Evolutionary conservation across 2,329 filamentous ascomycete species (phyloP), one percentile per base, ranked within the genome.

Genomic region (Colletotrichum liriopes): DNA sequence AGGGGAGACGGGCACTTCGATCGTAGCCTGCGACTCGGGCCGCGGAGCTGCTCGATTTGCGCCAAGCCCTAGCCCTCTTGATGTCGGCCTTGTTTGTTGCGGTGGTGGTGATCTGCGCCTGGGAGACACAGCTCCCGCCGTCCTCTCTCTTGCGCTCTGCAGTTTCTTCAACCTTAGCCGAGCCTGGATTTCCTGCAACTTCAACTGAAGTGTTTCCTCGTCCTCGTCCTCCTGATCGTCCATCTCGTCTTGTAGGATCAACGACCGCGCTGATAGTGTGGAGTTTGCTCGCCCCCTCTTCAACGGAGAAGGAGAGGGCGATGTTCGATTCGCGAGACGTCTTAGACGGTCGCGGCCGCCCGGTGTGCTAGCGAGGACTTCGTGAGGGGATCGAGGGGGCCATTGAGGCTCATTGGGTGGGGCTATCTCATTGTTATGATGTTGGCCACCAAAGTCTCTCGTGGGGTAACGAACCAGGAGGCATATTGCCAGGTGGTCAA

Each of bases 121-220:
- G 23, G 71, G 62, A n/a, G 67, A 41, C 73, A 76, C 73, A 77
- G 80, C 67, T 73, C 80, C 66, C 14, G 58, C 60, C n/a, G 56
- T 67, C 62, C 63, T 72, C 70, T 86, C 83, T 78, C 87, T 90
- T 80, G 89, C 82, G 78, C 92, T 92, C 80, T 96, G 93, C 18
- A 98, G 84, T 78, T 93, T 95, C 82, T 98, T 98, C 75, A 98
- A 82, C 81, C 93, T 96, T 64, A 98, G 84, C 72, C 93, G 92
- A 8, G 95, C 94, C 81, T 98, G 92, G 71, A 99, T 97, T 67
- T 94, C 94, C 75, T 95, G 92, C 6, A 98, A 85, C 80, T 97
- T 92, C 74, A 99, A 84, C 78, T 97, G 91, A 43, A 98, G 84
- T 1, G 91, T 97, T 84, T 98, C 95, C 81, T 98, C 96, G 76